Base-by-base conservation (phyloP, 768 basidiomycete genomes). In the Termitomyces sp. region DNA sequence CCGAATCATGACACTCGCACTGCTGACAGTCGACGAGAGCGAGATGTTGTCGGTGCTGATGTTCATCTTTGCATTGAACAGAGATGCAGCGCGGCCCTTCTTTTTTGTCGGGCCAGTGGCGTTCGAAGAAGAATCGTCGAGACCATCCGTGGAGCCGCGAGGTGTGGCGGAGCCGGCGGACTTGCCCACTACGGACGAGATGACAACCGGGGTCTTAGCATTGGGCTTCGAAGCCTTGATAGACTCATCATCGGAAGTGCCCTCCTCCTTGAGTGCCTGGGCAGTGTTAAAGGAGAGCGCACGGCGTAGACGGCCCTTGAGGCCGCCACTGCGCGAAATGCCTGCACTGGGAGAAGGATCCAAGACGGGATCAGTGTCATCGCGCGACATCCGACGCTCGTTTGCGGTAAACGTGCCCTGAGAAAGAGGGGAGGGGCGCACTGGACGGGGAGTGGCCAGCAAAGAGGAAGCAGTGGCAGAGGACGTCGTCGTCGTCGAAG, bases 21-120 rank as follows among this genome's bases (percentile, higher is more conserved):
- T 93, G 63, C 89, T 92, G 66, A 97, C 95, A 48, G 96, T 97
- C 8, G 92, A 95, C 20, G 89, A 91, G 41, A 98, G 82, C 30
- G 95, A 97, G 64, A 98, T 96, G 72, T 96, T 97, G 72, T 96
- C 95, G 46, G 93, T 95, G 56, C 87, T 90, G 46, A 87, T 84
- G 70, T 97, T 96, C 66, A 91, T 74, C 63, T 89, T 86, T 63
- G 90, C 84, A 72, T 94, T 97, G 81, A 98, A 95, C 63, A 98
- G 70, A 23, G 85, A 80, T 46, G 87, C 84, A 0, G 85, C 86
- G 18, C 87, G 85, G 46, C 83, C 81, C 69, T 83, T 84, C 74
- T 89, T 91, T 80, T 90, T 91, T 9, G 78, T 75, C 46, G 78
- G 80, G 0, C 77, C 75, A 2, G 81, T 81, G 48, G 78, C 71